phyloP scores from a whole-genome alignment of 805 yeast genomes.

The Priceomyces medius region DNA sequence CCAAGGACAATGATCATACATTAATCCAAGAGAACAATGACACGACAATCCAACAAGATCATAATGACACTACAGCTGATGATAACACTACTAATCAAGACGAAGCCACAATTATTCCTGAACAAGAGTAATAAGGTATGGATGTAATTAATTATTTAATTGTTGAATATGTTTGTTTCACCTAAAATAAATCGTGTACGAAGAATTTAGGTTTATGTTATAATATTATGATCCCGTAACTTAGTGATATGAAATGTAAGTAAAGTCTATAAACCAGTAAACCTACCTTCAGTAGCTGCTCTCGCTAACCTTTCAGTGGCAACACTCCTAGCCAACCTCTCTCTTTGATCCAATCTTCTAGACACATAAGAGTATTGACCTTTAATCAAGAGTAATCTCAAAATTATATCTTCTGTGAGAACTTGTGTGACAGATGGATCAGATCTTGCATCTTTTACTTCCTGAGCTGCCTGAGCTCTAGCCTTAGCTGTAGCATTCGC shows the following conservation, averaged over 20 bases:
- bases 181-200: background rate
- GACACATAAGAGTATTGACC: conserved; percentile 61
- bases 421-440: conserved; percentile 43
- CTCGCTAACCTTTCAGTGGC: conserved; percentile 52
- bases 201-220: background rate
- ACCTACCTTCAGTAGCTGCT: conserved; percentile 45
- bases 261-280: conserved; percentile 10
- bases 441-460: conserved; percentile 42
- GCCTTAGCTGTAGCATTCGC: conserved; percentile 67
- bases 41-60: conserved; percentile 48
- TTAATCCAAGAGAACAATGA: conserved; percentile 47
- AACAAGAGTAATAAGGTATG: conserved; percentile 7
- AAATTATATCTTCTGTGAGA: conserved; percentile 62
- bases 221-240: conserved; percentile 1
- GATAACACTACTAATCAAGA: conserved; percentile 34
- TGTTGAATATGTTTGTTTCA: background rate
- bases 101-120: conserved; percentile 22
- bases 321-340: conserved; percentile 52
- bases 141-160: no score
- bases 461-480: conserved; percentile 46
- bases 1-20: conserved; percentile 21
- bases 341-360: conserved; percentile 60
- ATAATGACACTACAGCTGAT: conserved; percentile 48
- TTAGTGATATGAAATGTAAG: background rate
- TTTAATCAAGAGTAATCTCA: conserved; percentile 68